Base-by-base conservation (phyloP, 2,329 filamentous ascomycete genomes). In the Aspergillus brunneoviolaceus region DNA sequence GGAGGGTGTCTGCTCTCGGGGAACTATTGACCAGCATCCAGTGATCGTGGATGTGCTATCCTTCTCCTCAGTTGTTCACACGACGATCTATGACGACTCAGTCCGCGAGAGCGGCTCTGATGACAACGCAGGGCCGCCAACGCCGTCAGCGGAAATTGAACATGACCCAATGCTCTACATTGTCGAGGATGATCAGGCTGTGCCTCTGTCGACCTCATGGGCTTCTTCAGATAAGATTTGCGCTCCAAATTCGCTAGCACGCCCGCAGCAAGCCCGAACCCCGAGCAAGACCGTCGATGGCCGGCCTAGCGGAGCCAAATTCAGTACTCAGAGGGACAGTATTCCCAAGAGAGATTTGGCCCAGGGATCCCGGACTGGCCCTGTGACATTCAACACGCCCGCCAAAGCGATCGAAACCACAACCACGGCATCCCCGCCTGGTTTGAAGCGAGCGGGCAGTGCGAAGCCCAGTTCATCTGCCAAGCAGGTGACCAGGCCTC, bases 11-110 rank as follows among this genome's bases (percentile, higher is more conserved):
- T 64, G 70, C 55, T 65, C 59, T 57, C 70, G 76, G 63, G 79
- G 80, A 49, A 70, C 74, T 48, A 67, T 80, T 61, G 77, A 81
- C 63, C 80, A 81, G 62, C 73, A 73, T 57, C 79, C 79, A 5
- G 70, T 81, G 49, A 73, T 81, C 50, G 59, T 79, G 56, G 65
- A 75, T 52, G 58, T 63, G 16, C 57, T 66, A 39, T 61, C 63
- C 39, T 60, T 60, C 54, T 63, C 45, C 31, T 59, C 27, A 11
- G 47, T 35, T 51, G 49, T 10, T 54, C 58, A 33, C 62, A 67
- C 39, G 50, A 63, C 56, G 29, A 39, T 58, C 55, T 67, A 57
- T 56, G 68, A 59, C 54, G 61, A 59, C 4, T 53, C 61, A 29
- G 61, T 52, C 49, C 60, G 67, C 29, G 67, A 60, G 47, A 67